Conservation (phyloP, 78 protist species). For the Diacronema lutheri region DNA sequence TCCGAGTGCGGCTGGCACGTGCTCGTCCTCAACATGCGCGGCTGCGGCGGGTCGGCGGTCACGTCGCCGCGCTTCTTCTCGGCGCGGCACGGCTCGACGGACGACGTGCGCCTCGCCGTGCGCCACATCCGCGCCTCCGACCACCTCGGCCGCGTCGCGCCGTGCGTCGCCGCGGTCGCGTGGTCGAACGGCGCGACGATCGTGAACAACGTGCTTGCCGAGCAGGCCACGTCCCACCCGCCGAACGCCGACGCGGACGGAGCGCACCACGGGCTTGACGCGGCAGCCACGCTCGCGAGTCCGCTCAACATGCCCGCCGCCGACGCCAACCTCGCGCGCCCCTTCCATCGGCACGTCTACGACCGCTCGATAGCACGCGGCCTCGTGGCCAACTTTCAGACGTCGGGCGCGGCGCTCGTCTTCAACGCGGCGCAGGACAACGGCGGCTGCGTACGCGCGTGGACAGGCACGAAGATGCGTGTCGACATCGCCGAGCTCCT, state of each 20-base stretch:
- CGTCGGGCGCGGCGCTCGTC: too few species aligned
- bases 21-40: conserved; percentile 16
- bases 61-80: conserved; percentile 16
- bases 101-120: neutral
- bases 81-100: neutral
- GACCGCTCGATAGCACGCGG: neutral
- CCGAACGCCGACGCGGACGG: neutral
- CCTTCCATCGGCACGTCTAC: neutral
- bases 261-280: neutral
- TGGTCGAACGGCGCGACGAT: conserved; percentile 9
- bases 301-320: conserved; percentile 15
- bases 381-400: too few species aligned
- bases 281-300: neutral
- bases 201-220: conserved; percentile 3
- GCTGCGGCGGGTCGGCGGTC: conserved; percentile 1
- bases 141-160: too few species aligned
- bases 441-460: too few species aligned
- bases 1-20: conserved; percentile 15
- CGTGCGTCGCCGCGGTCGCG: neutral
- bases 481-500: neutral
- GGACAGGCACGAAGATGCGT: too few species aligned
- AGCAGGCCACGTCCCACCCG: neutral
- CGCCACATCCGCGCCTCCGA: neutral
- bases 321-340: neutral
- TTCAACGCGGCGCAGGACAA: too few species aligned